Percentiles rank a stretch among this genome's conserved stretches.
Evolutionary conservation across 164 flowering plant species (phyloP).

Genomic region (Santalum album): DNA sequence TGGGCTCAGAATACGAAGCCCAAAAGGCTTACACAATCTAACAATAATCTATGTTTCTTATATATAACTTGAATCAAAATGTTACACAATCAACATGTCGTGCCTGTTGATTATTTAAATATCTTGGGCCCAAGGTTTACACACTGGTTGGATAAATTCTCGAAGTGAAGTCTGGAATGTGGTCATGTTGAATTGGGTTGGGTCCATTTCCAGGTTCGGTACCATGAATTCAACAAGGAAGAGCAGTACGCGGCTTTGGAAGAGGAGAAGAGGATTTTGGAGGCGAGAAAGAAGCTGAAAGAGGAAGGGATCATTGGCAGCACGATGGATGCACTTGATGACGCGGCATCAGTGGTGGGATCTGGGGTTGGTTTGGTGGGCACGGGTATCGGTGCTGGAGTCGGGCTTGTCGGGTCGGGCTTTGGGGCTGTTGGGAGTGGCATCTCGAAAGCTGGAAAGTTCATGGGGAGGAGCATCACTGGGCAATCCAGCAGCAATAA

Average conservation of each 20-base stretch:
- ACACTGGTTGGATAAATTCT: no score
- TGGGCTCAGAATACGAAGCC: no score
- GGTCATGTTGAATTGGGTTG: no score
- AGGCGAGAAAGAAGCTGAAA: constrained; percentile 70
- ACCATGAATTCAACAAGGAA: constrained; percentile 76
- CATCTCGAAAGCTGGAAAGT: constrained; percentile 77
- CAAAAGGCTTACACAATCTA: no score
- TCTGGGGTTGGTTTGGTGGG: constrained; percentile 27
- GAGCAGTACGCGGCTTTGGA: constrained; percentile 80
- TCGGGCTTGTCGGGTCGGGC: constrained; percentile 39
- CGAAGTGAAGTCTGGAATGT: no score
- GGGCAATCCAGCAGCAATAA: constrained; percentile 43
- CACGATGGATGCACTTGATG: constrained; percentile 94
- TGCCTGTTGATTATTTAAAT: no score
- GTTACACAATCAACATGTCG: no score
- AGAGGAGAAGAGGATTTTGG: constrained; percentile 75
- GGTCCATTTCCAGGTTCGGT: constrained; percentile 39
- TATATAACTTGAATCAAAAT: no score
- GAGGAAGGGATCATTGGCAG: constrained; percentile 83
- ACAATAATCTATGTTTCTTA: no score
- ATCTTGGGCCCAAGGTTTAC: no score
- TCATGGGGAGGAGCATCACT: constrained; percentile 80
- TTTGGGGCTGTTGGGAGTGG: constrained; percentile 62
- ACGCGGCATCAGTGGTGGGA: constrained; percentile 56
- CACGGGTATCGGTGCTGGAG: background rate